Evolutionary conservation across 208 protist species (phyloP), one percentile per base, ranked within the genome.

Genomic region (Endotrypanum monterogeii): DNA sequence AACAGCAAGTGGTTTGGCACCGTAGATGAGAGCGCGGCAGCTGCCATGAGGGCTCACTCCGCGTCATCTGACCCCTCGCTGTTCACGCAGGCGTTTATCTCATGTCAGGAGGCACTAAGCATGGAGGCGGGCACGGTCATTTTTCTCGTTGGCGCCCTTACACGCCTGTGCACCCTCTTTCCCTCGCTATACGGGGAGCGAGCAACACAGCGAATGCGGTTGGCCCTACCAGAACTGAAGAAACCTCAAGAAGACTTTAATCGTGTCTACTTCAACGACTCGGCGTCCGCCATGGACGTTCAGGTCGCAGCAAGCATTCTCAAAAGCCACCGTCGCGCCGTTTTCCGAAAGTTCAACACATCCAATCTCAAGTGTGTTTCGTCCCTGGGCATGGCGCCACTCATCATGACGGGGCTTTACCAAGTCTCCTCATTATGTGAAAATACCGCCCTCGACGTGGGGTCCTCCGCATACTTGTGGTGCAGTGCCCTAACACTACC

Each of bases 151-250:
- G 93, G 93, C 18, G 83, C 71, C 32, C 44, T 82, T 20, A 88
- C 80, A 32, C 89, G 93, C 28, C 71, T 95, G 16, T 66, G 79
- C 48, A 94, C 90, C 30, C 83, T 97, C 30, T 69, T 62, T 67
- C 86, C 91, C 71, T 93, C 91, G 3, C 74, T 97, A n/a, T 94
- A 94, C 74, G 90, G 88, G n/a, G 93, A 97, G 67, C 87, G 93
- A 8, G 90, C 93, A 0, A 80, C 82, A 25, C 84, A 86, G 62
- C 81, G 90, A 51, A 93, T 97, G 93, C 89, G 86, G 67, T 79
- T 85, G 23, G 93, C 91, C 18, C 81, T 94, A 61, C 82, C 83
- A 18, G 77, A 91, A 52, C 84, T 97, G 54, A 79, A 86, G 73
- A 73, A 51, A 23, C 82, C 90, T 56, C 91, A 95, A 66, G 88